Evolutionary conservation across 305 asterid genomes (phyloP).

Genomic region (Fraxinus baroniana): DNA sequence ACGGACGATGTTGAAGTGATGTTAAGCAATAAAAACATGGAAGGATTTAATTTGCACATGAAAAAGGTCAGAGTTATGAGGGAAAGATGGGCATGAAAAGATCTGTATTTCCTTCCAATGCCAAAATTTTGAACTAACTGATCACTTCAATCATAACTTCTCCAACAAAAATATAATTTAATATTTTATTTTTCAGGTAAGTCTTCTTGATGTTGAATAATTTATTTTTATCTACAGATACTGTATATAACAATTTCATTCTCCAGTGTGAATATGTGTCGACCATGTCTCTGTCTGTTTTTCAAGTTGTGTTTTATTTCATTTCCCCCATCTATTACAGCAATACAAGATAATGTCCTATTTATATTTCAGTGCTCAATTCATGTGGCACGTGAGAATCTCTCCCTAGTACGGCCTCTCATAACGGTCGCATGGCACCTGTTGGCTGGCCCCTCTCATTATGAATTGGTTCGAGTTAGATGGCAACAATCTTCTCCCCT

Average conservation of each 20-base stretch:
- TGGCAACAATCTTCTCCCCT: neutral
- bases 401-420: neutral
- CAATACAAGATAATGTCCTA: neutral
- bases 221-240: neutral
- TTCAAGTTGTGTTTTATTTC: neutral
- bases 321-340: neutral
- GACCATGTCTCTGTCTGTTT: neutral
- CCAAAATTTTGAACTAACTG: neutral
- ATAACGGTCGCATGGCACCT: neutral
- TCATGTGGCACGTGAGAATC: neutral
- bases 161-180: neutral
- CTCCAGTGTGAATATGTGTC: neutral
- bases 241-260: neutral
- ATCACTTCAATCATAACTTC: neutral
- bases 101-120: neutral
- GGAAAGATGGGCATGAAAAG: neutral
- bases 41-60: neutral
- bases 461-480: neutral
- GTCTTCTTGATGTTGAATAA: neutral
- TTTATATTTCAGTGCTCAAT: neutral
- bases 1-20: neutral
- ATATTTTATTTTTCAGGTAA: neutral
- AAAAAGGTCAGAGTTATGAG: neutral
- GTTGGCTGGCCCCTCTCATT: neutral
- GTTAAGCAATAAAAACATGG: neutral